A percentile compares a stretch with the other conserved stretches of the same genome.
Conservation (phyloP, 2,329 filamentous ascomycete genomes). For the Berkeleyomyces rouxiae region DNA sequence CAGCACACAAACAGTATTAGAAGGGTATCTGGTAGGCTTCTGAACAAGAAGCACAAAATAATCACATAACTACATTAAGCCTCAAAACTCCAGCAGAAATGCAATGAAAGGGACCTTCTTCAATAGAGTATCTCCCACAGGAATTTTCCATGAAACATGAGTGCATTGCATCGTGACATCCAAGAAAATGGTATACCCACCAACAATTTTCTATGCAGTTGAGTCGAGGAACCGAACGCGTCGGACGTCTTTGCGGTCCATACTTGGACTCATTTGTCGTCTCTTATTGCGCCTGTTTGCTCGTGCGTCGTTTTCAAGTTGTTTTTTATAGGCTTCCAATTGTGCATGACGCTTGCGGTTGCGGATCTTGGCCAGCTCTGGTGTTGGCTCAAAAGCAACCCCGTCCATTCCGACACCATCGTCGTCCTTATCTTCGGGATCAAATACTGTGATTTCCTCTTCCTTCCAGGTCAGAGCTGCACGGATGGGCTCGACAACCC, state of each 20-base stretch:
- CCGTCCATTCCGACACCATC: slow-evolving; percentile 52
- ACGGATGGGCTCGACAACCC: slow-evolving; percentile 35
- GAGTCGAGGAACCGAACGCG: slow-evolving; percentile 9
- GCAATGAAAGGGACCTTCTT: background rate
- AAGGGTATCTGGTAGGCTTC: background rate
- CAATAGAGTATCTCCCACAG: background rate
- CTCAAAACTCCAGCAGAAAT: background rate
- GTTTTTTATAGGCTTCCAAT: slow-evolving; percentile 43
- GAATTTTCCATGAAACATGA: background rate
- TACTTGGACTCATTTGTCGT: background rate
- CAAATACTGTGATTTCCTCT: slow-evolving; percentile 50
- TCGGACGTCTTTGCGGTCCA: slow-evolving; percentile 1
- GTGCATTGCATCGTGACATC: background rate
- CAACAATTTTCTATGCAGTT: background rate
- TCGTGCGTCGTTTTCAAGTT: slow-evolving; percentile 44
- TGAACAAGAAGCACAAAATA: background rate
- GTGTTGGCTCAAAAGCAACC: slow-evolving; percentile 48
- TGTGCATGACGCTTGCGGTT: slow-evolving; percentile 41
- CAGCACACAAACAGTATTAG: background rate
- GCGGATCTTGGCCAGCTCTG: slow-evolving; percentile 41
- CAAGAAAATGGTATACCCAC: background rate
- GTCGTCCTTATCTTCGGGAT: slow-evolving; percentile 47
- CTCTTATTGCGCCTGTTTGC: slow-evolving; percentile 19
- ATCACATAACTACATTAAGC: background rate
- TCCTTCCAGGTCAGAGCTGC: slow-evolving; percentile 50